phyloP scores from a whole-genome alignment of 2,329 filamentous ascomycete species.

The Verticillium tricorpus region DNA sequence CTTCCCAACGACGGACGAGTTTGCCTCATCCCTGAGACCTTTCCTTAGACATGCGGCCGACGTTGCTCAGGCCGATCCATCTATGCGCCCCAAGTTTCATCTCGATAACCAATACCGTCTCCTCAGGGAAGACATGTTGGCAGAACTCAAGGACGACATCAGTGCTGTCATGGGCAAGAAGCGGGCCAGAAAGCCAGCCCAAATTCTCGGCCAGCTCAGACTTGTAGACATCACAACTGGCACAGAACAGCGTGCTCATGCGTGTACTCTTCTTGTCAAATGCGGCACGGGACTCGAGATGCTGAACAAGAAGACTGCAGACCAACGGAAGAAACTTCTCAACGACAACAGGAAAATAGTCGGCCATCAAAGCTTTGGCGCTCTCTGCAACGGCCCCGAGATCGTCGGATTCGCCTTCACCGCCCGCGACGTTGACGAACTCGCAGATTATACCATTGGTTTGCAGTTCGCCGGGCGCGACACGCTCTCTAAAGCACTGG shows the following conservation, averaged over 20 bases:
- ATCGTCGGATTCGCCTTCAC: constrained; percentile 59
- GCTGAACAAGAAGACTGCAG: constrained; percentile 23
- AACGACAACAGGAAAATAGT: constrained; percentile 44
- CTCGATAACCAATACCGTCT: constrained; percentile 70
- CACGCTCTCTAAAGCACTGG: constrained; percentile 41
- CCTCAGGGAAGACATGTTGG: constrained; percentile 66
- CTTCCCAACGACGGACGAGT: constrained; percentile 62
- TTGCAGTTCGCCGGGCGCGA: constrained; percentile 45
- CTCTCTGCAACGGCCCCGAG: constrained; percentile 44
- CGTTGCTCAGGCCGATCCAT: constrained; percentile 32
- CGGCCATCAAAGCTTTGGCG: constrained; percentile 58
- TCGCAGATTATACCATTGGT: constrained; percentile 36
- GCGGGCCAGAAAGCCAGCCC: constrained; percentile 32
- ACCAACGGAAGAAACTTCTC: constrained; percentile 39
- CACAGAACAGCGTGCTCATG: constrained; percentile 20
- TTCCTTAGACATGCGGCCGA: constrained; percentile 53
- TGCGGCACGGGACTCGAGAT: constrained; percentile 42
- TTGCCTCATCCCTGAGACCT: constrained; percentile 44
- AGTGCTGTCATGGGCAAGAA: constrained; percentile 45
- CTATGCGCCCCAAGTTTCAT: constrained; percentile 42
- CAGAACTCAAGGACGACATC: constrained; percentile 59
- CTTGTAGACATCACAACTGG: constrained; percentile 32
- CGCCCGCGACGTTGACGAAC: constrained; percentile 42
- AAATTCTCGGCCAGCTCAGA: constrained; percentile 33
- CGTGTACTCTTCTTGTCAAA: constrained; percentile 30